Evolutionary conservation across 1,139 yeast genomes (phyloP), one percentile per base, ranked within the genome.

Genomic region (Suhomyces choctaworum): DNA sequence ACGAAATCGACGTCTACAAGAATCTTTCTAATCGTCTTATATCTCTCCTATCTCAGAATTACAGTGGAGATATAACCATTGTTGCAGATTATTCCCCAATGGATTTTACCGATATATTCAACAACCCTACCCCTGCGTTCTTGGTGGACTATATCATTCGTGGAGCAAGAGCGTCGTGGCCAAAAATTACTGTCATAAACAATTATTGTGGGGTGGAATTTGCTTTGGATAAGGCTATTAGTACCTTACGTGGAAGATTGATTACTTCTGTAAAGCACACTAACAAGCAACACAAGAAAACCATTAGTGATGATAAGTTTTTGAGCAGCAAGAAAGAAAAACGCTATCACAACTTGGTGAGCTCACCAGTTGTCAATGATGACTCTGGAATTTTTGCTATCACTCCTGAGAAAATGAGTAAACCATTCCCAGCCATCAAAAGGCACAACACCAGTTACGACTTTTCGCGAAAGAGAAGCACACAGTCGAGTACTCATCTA

Each of bases 91-190:
- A 83, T 39, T 66, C 72, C 26, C 51, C 79, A 12, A 50, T 68
- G 1, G 92, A 88, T 45, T 66, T 87, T 37, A 61, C 70, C 22
- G 80, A 78, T 41, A 61, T 92, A 25, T 72, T 92, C 50, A 73
- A 75, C 19, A 90, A 92, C 52, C 98, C 98, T 1, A 74, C 90
- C 0, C 80, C 84, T 0, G 84, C 78, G 34, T 87, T 84, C 50
- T 61, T 89, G 36, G 59, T 80, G 31, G 82, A 82, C 39, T 82
- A 89, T 38, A 76, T 82, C 6, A 70, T 81, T 27, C 73, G 95
- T 44, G 98, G 97, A 2, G 95, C 95, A 0, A 68, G 86, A 43
- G 92, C 97, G 0, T 82, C 96, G 0, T 92, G 97, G 97, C 95
- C 96, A 0, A 86, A 87, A 51, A 62, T 90, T 3, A 78, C 95